Percentiles rank a stretch among this genome's conserved stretches.
These are phyloP conservation scores for Magnusiomyces suaveolens DNA, from an alignment of 1,139 yeast genomes.

Conservation along the genomic window DNA sequence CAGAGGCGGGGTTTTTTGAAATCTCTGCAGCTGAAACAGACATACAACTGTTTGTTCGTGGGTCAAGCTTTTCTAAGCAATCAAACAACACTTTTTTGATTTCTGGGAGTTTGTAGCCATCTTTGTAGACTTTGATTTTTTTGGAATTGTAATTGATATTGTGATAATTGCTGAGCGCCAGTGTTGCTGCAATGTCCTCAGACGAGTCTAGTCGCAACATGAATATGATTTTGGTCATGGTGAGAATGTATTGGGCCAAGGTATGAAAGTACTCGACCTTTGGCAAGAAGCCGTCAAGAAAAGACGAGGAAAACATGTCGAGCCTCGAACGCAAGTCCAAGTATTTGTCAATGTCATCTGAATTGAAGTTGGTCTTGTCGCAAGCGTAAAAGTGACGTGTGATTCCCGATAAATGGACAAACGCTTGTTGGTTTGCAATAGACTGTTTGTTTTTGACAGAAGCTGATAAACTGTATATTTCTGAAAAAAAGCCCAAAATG, in stretches of 20 bases:
- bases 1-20: not conserved
- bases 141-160: not conserved
- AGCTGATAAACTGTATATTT: not conserved
- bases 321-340: not conserved
- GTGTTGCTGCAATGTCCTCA: not conserved
- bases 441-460: not conserved
- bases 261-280: not conserved
- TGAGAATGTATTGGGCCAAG: not conserved
- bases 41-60: not conserved
- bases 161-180: not conserved
- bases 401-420: not conserved
- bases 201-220: not conserved
- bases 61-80: not conserved
- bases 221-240: not conserved
- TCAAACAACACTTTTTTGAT: not conserved
- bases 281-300: not conserved
- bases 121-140: not conserved
- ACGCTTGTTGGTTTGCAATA: not conserved
- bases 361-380: not conserved
- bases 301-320: not conserved
- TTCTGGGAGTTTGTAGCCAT: not conserved
- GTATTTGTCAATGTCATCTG: slow-evolving; percentile 1
- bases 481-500: not conserved
- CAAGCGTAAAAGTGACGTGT: not conserved
- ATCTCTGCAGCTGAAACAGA: not conserved